Conservation (phyloP, 495 filamentous ascomycete genomes). For the Astrothelium macrocarpum region DNA sequence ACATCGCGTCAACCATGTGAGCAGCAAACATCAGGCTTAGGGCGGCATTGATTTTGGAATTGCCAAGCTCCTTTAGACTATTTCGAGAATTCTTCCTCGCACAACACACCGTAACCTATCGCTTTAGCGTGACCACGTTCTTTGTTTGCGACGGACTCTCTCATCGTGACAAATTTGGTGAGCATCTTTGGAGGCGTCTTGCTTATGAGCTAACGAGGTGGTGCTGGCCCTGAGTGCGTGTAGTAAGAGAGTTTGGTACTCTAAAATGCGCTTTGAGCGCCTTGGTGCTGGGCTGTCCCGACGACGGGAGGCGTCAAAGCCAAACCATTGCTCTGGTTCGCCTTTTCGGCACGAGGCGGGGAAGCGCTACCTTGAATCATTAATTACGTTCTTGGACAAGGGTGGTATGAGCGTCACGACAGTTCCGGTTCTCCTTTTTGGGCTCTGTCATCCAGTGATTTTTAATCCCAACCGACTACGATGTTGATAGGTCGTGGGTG, state of each 20-base stretch:
- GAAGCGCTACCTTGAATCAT: not conserved
- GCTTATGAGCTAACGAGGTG: not conserved
- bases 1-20: not conserved
- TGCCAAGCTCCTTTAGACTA: not conserved
- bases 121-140: too few species aligned
- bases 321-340: constrained; percentile 1
- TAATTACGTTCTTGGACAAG: not conserved
- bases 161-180: not conserved
- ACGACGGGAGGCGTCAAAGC: constrained; percentile 3
- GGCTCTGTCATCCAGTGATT: not conserved
- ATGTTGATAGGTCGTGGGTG: not conserved
- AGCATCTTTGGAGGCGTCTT: not conserved
- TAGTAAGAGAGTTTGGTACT: not conserved
- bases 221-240: too few species aligned
- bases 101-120: not conserved
- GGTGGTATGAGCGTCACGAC: not conserved
- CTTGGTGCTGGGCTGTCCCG: not conserved
- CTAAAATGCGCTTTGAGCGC: not conserved
- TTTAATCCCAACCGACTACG: not conserved
- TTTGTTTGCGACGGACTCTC: not conserved
- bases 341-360: not conserved
- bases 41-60: not conserved
- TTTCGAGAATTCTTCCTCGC: not conserved
- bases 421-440: not conserved
- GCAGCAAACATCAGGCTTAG: not conserved